These are phyloP conservation scores for Lentinus tigrinus DNA, from an alignment of 768 basidiomycete species.

Conservation along the genomic window DNA sequence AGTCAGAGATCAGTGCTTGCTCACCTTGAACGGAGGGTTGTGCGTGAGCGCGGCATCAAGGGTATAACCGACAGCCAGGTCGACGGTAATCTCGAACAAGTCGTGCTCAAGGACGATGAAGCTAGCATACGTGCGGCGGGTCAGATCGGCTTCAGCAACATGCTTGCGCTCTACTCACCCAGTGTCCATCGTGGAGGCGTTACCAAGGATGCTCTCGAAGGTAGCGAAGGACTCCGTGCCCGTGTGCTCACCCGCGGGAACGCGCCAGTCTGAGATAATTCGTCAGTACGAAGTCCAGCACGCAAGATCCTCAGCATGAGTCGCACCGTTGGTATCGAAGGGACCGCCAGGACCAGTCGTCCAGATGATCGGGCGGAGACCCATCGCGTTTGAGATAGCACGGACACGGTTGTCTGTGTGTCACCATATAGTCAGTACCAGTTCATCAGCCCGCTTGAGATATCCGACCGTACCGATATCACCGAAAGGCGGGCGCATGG, in stretches of 20 bases:
- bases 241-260: constrained; percentile 70
- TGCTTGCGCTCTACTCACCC: constrained; percentile 41
- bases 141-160: too few relatives aligned
- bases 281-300: constrained; percentile 11
- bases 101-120: constrained; percentile 93
- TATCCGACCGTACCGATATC: constrained; percentile 55
- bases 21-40: constrained; percentile 63
- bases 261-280: constrained; percentile 74
- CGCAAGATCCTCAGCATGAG: neutral
- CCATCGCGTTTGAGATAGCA: constrained; percentile 88
- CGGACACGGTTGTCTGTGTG: constrained; percentile 84
- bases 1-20: constrained; percentile 9
- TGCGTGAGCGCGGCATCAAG: constrained; percentile 71
- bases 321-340: constrained; percentile 74
- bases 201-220: constrained; percentile 73
- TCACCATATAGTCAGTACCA: too few relatives aligned
- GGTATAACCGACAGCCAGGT: constrained; percentile 87
- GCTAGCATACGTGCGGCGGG: constrained; percentile 31
- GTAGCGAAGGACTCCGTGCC: constrained; percentile 64
- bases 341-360: constrained; percentile 53
- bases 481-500: constrained; percentile 81
- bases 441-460: neutral
- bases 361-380: constrained; percentile 90
- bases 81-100: constrained; percentile 80
- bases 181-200: constrained; percentile 57